Percentiles rank a stretch among this genome's conserved stretches.
Evolutionary conservation across 75 land plant species (phyloP).

Genomic region (Selaginella moellendorffii): DNA sequence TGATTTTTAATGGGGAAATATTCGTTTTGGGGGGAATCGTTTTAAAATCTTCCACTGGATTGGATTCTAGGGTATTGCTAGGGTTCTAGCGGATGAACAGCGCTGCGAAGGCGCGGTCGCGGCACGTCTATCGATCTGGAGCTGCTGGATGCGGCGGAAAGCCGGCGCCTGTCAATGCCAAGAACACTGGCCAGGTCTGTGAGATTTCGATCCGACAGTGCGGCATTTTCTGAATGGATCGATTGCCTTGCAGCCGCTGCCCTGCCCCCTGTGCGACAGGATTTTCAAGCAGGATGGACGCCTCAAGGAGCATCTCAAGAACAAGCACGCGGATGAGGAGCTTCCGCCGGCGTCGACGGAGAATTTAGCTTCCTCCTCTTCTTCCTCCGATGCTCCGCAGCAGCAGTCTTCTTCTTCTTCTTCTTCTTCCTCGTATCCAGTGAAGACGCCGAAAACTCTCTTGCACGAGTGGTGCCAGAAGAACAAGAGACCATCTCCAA

Average conservation of each 20-base stretch:
- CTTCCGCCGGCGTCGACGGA: not conserved
- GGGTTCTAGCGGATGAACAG: no score
- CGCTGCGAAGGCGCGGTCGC: slow-evolving; percentile 9
- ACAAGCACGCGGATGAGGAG: slow-evolving; percentile 24
- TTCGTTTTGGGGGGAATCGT: no score
- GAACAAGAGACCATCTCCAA: slow-evolving; percentile 21
- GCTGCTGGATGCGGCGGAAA: slow-evolving; percentile 33
- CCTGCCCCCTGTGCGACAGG: slow-evolving; percentile 25
- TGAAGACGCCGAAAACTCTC: slow-evolving; percentile 25
- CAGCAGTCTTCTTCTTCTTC: slow-evolving; percentile 2
- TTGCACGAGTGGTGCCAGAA: slow-evolving; percentile 36
- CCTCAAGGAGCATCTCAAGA: slow-evolving; percentile 27
- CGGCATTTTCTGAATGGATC: no score
- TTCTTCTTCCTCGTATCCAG: slow-evolving; percentile 18
- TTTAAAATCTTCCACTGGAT: no score
- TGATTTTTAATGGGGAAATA: no score
- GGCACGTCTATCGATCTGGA: slow-evolving; percentile 29
- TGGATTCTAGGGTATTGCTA: no score
- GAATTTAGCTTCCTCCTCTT: not conserved
- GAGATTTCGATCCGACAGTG: no score
- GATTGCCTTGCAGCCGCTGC: slow-evolving; percentile 19
- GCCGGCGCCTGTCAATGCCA: slow-evolving; percentile 17
- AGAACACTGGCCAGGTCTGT: slow-evolving; percentile 23
- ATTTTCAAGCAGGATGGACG: slow-evolving; percentile 31
- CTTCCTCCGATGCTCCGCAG: not conserved